phyloP scores from a whole-genome alignment of 2,329 filamentous ascomycete species.

The Colletotrichum liriopes region DNA sequence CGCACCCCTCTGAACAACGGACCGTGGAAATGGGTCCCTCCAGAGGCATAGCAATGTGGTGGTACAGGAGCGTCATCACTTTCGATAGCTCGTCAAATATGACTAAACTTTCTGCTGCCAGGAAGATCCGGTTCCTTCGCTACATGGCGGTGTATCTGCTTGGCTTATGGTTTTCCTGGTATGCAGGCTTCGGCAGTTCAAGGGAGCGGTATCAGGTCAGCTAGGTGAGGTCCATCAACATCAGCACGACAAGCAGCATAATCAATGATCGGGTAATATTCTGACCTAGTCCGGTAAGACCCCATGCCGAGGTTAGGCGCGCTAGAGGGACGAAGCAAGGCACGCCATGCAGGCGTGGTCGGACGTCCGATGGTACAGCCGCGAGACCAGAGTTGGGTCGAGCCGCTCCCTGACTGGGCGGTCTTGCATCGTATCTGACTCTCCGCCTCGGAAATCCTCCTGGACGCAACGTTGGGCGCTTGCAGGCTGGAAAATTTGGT shows the following conservation, averaged over 20 bases:
- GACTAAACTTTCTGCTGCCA: neutral
- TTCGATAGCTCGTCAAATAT: neutral
- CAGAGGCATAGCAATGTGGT: neutral
- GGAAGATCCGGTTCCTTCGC: conserved; percentile 5
- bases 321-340: conserved; percentile 39
- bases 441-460: neutral
- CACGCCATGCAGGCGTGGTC: conserved; percentile 39
- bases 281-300: neutral
- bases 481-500: neutral
- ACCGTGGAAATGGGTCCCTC: neutral
- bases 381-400: conserved; percentile 15
- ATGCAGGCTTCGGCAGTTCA: conserved; percentile 40
- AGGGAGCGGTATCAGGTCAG: conserved; percentile 23
- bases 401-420: conserved; percentile 7
- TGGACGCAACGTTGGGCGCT: conserved; percentile 6
- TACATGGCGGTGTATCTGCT: conserved; percentile 10
- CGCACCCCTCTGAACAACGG: conserved; percentile 7
- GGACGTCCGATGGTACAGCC: conserved; percentile 40
- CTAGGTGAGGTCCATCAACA: conserved; percentile 23
- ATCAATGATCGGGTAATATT: conserved; percentile 2
- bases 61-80: conserved; percentile 31
- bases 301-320: conserved; percentile 19
- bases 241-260: conserved; percentile 11
- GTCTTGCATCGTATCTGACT: neutral
- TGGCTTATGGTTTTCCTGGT: conserved; percentile 24